phyloP scores from a whole-genome alignment of 1,139 yeast genomes.

The Suhomyces kunorum region DNA sequence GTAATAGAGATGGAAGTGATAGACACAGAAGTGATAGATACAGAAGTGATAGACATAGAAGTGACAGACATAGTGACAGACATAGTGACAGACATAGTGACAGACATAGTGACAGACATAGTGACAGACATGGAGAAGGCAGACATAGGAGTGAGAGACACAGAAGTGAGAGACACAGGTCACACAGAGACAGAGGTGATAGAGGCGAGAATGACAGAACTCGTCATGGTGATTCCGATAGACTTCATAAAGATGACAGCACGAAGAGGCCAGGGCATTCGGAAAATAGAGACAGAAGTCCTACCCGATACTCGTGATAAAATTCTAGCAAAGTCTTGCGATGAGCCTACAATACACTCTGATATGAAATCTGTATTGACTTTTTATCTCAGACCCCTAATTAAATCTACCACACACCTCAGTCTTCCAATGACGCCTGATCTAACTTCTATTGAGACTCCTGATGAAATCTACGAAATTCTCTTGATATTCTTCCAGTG shows the following conservation, averaged over 20 bases:
- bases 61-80: constrained; percentile 1
- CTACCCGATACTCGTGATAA: background rate
- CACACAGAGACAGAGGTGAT: background rate
- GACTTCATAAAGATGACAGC: background rate
- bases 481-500: background rate
- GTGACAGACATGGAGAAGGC: too few species aligned
- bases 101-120: too few species aligned
- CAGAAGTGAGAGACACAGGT: background rate
- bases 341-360: too few species aligned
- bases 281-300: background rate
- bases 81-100: too few species aligned
- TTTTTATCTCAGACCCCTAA: too few species aligned
- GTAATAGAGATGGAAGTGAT: constrained; percentile 3
- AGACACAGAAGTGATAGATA: constrained; percentile 10
- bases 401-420: too few species aligned
- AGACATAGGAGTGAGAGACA: background rate
- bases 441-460: too few species aligned
- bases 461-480: background rate
- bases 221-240: background rate
- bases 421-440: too few species aligned
- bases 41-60: constrained; percentile 7
- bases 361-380: too few species aligned
- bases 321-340: too few species aligned
- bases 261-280: background rate
- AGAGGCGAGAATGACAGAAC: background rate